Evolutionary conservation across 2,329 filamentous ascomycete species (phyloP).

Genomic region (Hymenoscyphus fraxineus): DNA sequence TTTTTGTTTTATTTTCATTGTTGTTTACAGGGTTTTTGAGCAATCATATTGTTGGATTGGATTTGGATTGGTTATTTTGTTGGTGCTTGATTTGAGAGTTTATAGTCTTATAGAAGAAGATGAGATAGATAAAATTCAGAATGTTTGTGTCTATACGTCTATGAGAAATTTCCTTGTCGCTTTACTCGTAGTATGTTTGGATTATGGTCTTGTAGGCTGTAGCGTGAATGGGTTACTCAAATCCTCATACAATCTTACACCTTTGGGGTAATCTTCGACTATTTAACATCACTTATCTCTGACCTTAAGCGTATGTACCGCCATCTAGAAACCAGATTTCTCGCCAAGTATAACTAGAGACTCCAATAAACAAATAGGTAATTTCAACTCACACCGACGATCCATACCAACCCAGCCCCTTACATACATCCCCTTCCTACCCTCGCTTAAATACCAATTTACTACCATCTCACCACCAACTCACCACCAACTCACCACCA

Average conservation of each 20-base stretch:
- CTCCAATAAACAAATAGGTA: too few species aligned
- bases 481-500: background rate
- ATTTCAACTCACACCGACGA: too few species aligned
- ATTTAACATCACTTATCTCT: too few species aligned
- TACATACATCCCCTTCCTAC: background rate
- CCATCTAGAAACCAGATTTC: too few species aligned
- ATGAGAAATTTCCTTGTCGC: background rate
- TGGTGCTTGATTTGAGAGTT: background rate
- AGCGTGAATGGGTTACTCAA: too few species aligned
- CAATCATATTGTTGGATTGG: background rate
- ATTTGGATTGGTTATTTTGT: background rate
- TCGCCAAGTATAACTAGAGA: too few species aligned
- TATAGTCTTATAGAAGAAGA: background rate
- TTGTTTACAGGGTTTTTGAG: background rate
- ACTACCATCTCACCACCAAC: background rate
- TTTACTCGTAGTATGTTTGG: background rate
- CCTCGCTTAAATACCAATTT: background rate
- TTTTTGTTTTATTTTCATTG: background rate
- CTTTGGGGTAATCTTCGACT: too few species aligned
- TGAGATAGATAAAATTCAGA: background rate
- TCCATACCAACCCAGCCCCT: too few species aligned
- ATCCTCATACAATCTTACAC: too few species aligned
- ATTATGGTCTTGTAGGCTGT: too few species aligned
- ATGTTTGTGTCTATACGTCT: background rate
- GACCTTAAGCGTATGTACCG: too few species aligned